Base-by-base conservation (phyloP, 371 early-diverging fungal species). In the Actinomortierella ambigua region DNA sequence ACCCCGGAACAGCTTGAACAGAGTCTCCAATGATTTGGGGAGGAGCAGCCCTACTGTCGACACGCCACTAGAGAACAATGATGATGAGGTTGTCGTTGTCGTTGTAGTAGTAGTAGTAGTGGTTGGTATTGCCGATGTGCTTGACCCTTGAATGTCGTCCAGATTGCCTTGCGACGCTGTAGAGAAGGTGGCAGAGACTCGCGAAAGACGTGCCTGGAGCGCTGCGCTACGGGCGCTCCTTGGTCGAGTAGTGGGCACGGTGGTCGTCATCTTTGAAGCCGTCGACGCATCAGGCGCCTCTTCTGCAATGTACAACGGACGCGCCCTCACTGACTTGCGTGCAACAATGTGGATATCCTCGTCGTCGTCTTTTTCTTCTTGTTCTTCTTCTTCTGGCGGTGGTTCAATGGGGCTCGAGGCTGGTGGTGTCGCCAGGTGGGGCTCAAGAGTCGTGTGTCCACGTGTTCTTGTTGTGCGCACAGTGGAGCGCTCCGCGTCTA, bases 311-410 rank as follows among this genome's bases (percentile, higher is more conserved):
- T 46, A 20, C 8, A 46, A 15, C 18, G 46, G 15, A 15, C 46
- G 15, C 18, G 53, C 52, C 39, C 50, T 51, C 47, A 60, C 69
- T 9, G 63, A 63, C 2, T 60, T 64, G 18, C 69, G 69, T 0
- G 69, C 69, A 27, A 69, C 43, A 3, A 64, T 60, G 26, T 69
- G 69, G 18, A 69, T 69, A 41, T 64, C 55, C 23, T 57, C 57
- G 9, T 69, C 64, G 27, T 57, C 52, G 3, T 53, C 55, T 23
- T 13, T 48, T n/a, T 40, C 9, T n/a, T n/a, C n/a, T n/a, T n/a
- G n/a, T n/a, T n/a, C n/a, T n/a, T n/a, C 34, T 11, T 34, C 34
- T 6, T 34, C 34, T 4, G 34, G 11, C 34, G 11, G 11, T 34
- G 34, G 34, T 11, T 4, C 34, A 34, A 34, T 34, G 34, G 34